Evolutionary conservation across 2,329 filamentous ascomycete species (phyloP), one percentile per base, ranked within the genome.

Genomic region (Dactylellina parvicollis): DNA sequence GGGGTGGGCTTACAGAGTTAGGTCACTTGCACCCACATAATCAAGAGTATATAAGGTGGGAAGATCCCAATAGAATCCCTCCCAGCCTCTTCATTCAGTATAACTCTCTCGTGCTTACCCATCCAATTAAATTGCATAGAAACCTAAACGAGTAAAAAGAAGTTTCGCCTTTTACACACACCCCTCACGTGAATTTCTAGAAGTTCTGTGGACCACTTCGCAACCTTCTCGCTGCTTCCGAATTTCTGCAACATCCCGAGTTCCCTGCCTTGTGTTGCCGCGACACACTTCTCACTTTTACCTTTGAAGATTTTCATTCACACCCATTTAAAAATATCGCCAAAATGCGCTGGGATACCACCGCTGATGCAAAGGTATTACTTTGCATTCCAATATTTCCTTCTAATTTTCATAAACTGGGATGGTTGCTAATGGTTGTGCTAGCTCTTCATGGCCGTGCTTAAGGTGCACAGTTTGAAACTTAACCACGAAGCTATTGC

Each of bases 341-440:
- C 57, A 75, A 75, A 54, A 78, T 78, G 77, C 77, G 77, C 49
- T 78, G 77, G 77, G 77, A 78, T 62, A 76, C 75, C 30, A 75
- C 76, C 46, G 77, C 77, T 26, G 77, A 78, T 71, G 77, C 77
- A n/a, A 75, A 74, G 75, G 77, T 77, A 66, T 24, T 16, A 18
- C 14, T 24, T 12, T 36, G 14, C 9, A n/a, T 20, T n/a, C n/a
- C 22, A 20, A 24, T n/a, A 30, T 12, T 9, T 55, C 20, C 22
- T 28, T n/a, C n/a, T n/a, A n/a, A 5, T 30, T 64, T 18, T 20
- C 36, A 9, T 32, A 12, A 16, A 7, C n/a, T 59, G 1, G 5
- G 7, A 22, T 22, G 10, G 18, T 50, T 46, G 14, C 67, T 59
- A 20, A 62, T 36, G 14, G 28, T 4, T 26, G 12, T 3, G 10